Base-by-base conservation (phyloP, 2,329 filamentous ascomycete genomes). In the Colletotrichum spaethianum region DNA sequence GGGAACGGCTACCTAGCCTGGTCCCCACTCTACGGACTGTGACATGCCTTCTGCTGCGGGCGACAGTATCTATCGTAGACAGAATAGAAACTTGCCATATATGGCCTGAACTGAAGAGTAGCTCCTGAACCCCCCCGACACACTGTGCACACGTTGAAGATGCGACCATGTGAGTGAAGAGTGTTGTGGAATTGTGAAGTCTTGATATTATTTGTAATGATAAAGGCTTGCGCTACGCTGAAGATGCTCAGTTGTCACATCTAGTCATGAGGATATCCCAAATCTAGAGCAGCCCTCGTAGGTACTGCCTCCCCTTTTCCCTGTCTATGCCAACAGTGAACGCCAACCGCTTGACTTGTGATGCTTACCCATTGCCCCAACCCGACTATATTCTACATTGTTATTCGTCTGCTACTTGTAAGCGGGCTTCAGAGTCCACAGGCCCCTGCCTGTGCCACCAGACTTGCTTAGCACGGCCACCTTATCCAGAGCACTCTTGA, bases 401-500 rank as follows among this genome's bases (percentile, higher is more conserved):
- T 9, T 1, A 28, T 5, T 14, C 16, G 18, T 6, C 62, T 44
- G 48, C 31, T 60, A 65, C 26, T 44, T 52, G 6, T 59, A 73
- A n/a, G 46, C 61, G 4, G 70, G 55, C 75, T 85, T 87, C 46
- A 91, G 73, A 2, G 82, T 82, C 89, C 89, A 91, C 40, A 89
- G 86, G 2, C 83, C 86, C 63, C 88, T 81, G 75, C 89, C 87
- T 5, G 84, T 84, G 12, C 86, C 85, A 4, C 88, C 87, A 12
- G 81, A 31, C 79, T 90, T 87, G 78, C 94, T 89, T 79, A 97
- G 82, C 65, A 85, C 89, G 0, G 96, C 96, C 77, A 98, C 93
- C 73, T 87, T 87, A 76, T 93, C 91, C 66, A 98, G 83, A 76
- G 94, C 94, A 76, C 89, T 87, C 82, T 95, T 96, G 80, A 98